phyloP scores from a whole-genome alignment of 2,329 filamentous ascomycete genomes.

The Alternaria arborescens region DNA sequence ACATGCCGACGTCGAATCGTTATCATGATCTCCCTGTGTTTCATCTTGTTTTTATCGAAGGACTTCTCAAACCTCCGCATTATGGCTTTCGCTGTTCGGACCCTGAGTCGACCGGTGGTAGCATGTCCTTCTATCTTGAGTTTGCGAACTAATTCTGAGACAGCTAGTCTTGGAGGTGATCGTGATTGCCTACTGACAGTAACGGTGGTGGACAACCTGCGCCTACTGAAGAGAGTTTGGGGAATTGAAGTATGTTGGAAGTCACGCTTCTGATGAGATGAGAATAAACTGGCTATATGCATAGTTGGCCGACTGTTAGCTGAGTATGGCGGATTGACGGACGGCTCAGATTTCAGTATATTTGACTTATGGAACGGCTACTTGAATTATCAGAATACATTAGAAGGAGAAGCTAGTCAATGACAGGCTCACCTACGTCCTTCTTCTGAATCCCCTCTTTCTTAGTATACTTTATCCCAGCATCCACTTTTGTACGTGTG shows the following conservation, averaged over 20 bases:
- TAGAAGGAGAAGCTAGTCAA: constrained; percentile 3
- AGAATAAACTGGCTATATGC: background rate
- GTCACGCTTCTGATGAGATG: background rate
- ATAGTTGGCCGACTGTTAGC: background rate
- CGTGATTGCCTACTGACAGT: background rate
- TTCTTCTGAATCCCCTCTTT: background rate
- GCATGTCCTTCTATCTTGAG: constrained; percentile 4
- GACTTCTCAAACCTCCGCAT: background rate
- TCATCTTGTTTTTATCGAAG: background rate
- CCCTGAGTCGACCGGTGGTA: constrained; percentile 4
- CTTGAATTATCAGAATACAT: constrained; percentile 17
- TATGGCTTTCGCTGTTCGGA: constrained; percentile 12
- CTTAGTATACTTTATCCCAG: background rate
- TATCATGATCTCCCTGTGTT: constrained; percentile 1
- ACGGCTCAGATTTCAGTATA: background rate
- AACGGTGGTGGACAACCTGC: background rate
- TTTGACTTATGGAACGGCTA: constrained; percentile 8
- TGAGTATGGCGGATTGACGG: background rate
- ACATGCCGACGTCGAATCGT: background rate
- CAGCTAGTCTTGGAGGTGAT: constrained; percentile 5
- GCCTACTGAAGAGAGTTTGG: background rate
- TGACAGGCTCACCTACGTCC: constrained; percentile 23
- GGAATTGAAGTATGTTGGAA: background rate
- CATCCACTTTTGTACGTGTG: too few species aligned
- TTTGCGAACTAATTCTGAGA: background rate